Evolutionary conservation across 805 yeast genomes (phyloP), one percentile per base, ranked within the genome.

Genomic region (Candida chilensis): DNA sequence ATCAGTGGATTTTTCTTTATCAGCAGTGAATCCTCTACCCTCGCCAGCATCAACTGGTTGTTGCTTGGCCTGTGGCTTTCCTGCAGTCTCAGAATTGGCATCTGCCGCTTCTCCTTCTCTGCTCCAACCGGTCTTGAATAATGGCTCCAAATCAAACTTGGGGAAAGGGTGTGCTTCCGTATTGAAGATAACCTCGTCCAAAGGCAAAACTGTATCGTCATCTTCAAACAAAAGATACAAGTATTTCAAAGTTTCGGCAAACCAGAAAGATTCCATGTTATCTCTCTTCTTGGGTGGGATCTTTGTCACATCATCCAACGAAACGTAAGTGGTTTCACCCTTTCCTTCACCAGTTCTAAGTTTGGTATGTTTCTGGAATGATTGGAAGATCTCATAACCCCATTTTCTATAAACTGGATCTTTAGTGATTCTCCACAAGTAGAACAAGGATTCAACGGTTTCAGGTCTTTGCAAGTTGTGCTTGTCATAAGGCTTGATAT

Each of bases 101-200:
- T n/a, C n/a, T 20, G 10, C 22, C 10, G 10, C 22, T n/a, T 10
- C 22, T 10, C 10, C 22, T 16, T 6, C 5, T 35, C 78, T 64
- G 24, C 45, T 42, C 84, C 85, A 79, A 1, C 82, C 83, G 3
- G 86, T 78, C 28, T 58, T 60, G 45, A 78, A 74, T 32, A 49
- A 41, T 7, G 69, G 61, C 16, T 55, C 60, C 60, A 66, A 53
- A 16, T 67, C 69, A 35, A 85, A 71, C 24, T 60, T 66, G n/a
- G 96, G 96, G 54, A 87, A 73, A 21, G 95, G 92, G 50, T 87
- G 96, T 0, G 94, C 96, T 48, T 87, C 96, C 2, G 96, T 86
- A 57, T 85, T 88, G 64, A 84, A 85, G 5, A 88, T 86, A 32
- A 77, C 69, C 34, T 76, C 57, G 28, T 71, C 72, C 41, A 87